Evolutionary conservation across 768 basidiomycete genomes (phyloP).

Genomic region (Amanita thiersii): DNA sequence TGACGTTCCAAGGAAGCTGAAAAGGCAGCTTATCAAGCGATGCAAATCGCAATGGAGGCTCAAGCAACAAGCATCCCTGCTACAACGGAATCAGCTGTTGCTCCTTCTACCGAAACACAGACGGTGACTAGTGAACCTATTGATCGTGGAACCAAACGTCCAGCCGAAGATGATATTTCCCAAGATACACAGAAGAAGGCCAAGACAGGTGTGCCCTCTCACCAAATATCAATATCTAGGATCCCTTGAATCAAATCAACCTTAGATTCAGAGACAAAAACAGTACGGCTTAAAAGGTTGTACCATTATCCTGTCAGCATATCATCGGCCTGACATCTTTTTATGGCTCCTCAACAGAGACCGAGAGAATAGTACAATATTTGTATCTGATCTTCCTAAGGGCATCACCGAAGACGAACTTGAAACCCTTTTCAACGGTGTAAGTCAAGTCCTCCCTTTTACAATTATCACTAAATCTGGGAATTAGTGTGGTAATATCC

Average conservation of each 20-base stretch:
- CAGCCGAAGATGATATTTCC: slow-evolving; percentile 44
- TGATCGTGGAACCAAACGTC: slow-evolving; percentile 49
- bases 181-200: slow-evolving; percentile 49
- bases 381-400: slow-evolving; percentile 64
- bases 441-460: slow-evolving; percentile 21
- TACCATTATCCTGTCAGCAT: slow-evolving; percentile 7
- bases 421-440: slow-evolving; percentile 76
- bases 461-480: neutral
- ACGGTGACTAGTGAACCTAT: slow-evolving; percentile 35
- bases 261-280: slow-evolving; percentile 30
- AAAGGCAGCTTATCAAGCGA: slow-evolving; percentile 43
- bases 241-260: slow-evolving; percentile 1
- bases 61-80: slow-evolving; percentile 28
- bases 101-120: slow-evolving; percentile 10
- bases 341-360: slow-evolving; percentile 64
- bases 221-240: neutral
- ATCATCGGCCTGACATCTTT: slow-evolving; percentile 1
- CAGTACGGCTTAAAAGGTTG: slow-evolving; percentile 53
- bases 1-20: slow-evolving; percentile 48
- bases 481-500: slow-evolving; percentile 73
- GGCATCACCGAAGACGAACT: slow-evolving; percentile 59
- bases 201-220: slow-evolving; percentile 39
- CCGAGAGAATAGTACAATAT: slow-evolving; percentile 90
- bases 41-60: slow-evolving; percentile 34
- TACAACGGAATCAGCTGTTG: slow-evolving; percentile 21